These are phyloP conservation scores for Dendrostoma leiphaemia DNA, from an alignment of 2,329 filamentous ascomycete species.

Conservation along the genomic window DNA sequence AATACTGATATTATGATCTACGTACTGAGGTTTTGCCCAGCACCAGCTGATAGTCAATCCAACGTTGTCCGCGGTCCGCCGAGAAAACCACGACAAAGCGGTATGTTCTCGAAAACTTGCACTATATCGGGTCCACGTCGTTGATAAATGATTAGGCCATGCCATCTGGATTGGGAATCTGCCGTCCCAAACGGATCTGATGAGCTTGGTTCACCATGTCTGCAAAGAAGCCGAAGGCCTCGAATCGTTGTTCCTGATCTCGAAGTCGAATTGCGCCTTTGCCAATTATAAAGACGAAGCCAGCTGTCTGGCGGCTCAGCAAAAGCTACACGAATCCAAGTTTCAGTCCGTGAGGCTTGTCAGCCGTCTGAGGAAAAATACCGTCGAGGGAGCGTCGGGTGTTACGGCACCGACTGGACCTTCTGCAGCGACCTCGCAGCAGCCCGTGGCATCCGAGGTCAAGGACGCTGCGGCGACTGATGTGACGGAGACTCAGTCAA, in stretches of 20 bases:
- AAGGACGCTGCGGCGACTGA: conserved; percentile 8
- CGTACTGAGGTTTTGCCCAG: conserved; percentile 18
- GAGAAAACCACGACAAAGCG: conserved; percentile 59
- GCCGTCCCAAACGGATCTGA: conserved; percentile 76
- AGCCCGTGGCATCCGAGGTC: conserved; percentile 7
- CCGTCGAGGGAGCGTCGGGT: conserved; percentile 44
- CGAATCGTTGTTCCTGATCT: conserved; percentile 89
- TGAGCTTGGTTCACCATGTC: conserved; percentile 87
- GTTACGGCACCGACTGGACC: conserved; percentile 55
- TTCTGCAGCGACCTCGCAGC: conserved; percentile 33
- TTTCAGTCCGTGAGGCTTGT: conserved; percentile 85
- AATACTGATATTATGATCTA: background rate
- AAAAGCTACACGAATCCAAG: conserved; percentile 83
- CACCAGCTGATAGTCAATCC: conserved; percentile 30
- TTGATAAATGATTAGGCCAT: conserved; percentile 56
- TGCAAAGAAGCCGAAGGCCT: conserved; percentile 75
- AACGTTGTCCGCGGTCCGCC: conserved; percentile 52
- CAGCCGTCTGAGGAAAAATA: conserved; percentile 69
- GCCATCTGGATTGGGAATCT: conserved; percentile 96
- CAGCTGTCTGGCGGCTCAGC: conserved; percentile 73
- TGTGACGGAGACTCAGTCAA: conserved; percentile 6
- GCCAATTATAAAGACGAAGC: conserved; percentile 87
- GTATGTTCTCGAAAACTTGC: conserved; percentile 39
- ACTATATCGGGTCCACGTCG: background rate
- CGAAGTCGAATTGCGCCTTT: conserved; percentile 96